Evolutionary conservation across 805 yeast species (phyloP), one percentile per base, ranked within the genome.

Genomic region (Candida parachauliodes): DNA sequence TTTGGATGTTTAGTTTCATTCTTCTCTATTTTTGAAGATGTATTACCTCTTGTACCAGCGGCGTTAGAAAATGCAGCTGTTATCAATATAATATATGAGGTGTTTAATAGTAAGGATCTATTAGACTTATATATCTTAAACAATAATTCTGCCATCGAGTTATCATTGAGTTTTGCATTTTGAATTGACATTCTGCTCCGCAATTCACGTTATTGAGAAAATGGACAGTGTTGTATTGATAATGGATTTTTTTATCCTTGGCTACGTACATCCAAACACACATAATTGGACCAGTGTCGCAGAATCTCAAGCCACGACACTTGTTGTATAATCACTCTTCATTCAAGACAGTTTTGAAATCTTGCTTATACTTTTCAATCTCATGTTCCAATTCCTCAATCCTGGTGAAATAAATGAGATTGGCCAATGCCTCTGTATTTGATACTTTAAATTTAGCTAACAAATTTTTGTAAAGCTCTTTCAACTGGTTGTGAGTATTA

Each of bases 1-100:
- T 55, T 57, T 2, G 62, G 57, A 8, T 48, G 43, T 31, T 49
- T 49, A 38, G 50, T 26, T 5, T 26, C 31, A 18, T 34, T 23
- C 6, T 26, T 34, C 10, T 25, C 27, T 3, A 21, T 18, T 26
- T 21, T 16, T 19, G 28, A 30, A 18, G 33, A 25, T 12, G 33
- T 22, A 15, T 24, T 9, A 8, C 24, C 37, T 3, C 32, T 37
- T 4, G 60, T 57, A 21, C 49, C 53, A 18, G 72, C 65, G 17
- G 69, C 72, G 2, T 70, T 68, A 0, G 70, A 54, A 41, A 68
- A 68, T 2, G 71, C 72, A 5, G 70, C 64, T 0, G 70, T 65
- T 15, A 68, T 52, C 17, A 68, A 50, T 18, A 68, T 58, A 28
- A 67, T 62, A 45, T 67, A 68, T 7, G 71, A 60, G 5, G 69